Evolutionary conservation across 2,329 filamentous ascomycete genomes (phyloP).

Genomic region (Neocucurbitaria cava): DNA sequence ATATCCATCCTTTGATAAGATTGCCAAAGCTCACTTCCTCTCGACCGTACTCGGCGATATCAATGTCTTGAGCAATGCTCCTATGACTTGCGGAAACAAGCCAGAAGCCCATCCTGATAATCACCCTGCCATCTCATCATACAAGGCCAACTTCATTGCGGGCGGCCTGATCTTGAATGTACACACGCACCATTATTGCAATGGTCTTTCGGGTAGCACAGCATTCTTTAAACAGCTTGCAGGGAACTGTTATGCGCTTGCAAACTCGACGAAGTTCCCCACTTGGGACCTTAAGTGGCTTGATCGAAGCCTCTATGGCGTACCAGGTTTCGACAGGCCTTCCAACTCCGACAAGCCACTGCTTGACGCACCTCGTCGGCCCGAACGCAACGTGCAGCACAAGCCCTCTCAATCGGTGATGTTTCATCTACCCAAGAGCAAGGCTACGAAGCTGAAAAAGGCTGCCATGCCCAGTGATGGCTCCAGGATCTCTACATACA

Average conservation of each 20-base stretch:
- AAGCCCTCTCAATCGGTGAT: neutral
- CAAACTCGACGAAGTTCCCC: neutral
- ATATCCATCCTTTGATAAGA: neutral
- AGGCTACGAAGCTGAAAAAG: neutral
- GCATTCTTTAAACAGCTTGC: constrained; percentile 1
- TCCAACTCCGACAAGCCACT: neutral
- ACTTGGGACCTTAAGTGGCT: neutral
- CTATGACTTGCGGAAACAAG: constrained; percentile 3
- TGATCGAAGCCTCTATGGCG: neutral
- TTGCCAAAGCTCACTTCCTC: neutral
- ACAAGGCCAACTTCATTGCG: neutral
- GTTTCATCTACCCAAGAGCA: constrained; percentile 5
- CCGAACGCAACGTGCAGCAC: neutral
- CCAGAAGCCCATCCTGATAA: constrained; percentile 4
- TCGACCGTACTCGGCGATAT: neutral
- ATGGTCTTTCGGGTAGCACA: neutral
- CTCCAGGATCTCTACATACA: constrained; percentile 5
- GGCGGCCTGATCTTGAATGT: constrained; percentile 2
- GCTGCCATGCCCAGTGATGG: neutral
- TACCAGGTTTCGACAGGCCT: neutral
- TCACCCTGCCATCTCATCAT: neutral
- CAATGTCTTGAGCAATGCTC: neutral
- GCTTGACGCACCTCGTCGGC: neutral
- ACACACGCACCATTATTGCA: neutral
- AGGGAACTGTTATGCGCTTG: constrained; percentile 1